These are phyloP conservation scores for Aspergillus campestris DNA, from an alignment of 495 filamentous ascomycete species.

Conservation along the genomic window DNA sequence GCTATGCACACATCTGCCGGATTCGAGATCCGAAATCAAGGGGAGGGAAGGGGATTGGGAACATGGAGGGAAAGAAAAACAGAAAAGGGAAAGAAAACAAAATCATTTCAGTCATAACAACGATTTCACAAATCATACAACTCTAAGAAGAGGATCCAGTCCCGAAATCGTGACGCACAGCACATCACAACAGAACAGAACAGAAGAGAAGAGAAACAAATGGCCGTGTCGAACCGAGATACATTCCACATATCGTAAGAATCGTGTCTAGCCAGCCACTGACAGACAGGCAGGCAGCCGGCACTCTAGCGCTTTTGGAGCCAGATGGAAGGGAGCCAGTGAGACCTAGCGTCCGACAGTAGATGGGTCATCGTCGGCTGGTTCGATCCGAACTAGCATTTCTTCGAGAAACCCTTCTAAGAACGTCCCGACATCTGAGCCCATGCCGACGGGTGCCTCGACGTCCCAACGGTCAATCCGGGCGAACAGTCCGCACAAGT, in stretches of 20 bases:
- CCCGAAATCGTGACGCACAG: background rate
- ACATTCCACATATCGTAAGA: slow-evolving; percentile 1
- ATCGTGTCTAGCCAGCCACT: background rate
- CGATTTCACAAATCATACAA: background rate
- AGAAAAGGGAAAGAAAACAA: background rate
- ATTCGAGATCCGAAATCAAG: too few relatives aligned
- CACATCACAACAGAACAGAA: background rate
- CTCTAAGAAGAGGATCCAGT: background rate
- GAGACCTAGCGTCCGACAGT: slow-evolving; percentile 2
- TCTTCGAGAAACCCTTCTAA: slow-evolving; percentile 91
- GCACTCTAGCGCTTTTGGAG: background rate
- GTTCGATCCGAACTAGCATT: slow-evolving; percentile 85
- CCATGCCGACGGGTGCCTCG: slow-evolving; percentile 81
- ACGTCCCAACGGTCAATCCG: slow-evolving; percentile 84
- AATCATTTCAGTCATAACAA: background rate
- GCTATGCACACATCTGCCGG: too few relatives aligned
- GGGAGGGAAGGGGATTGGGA: background rate
- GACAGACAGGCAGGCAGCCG: background rate
- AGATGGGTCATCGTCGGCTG: slow-evolving; percentile 55
- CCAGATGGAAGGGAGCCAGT: background rate
- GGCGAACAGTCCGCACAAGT: slow-evolving; percentile 65
- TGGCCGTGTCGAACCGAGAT: background rate
- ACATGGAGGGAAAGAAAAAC: background rate
- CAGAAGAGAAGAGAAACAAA: background rate
- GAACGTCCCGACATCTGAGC: slow-evolving; percentile 74